Conservation (phyloP, 257 asterid genomes). For the Ligustrum vulgare region DNA sequence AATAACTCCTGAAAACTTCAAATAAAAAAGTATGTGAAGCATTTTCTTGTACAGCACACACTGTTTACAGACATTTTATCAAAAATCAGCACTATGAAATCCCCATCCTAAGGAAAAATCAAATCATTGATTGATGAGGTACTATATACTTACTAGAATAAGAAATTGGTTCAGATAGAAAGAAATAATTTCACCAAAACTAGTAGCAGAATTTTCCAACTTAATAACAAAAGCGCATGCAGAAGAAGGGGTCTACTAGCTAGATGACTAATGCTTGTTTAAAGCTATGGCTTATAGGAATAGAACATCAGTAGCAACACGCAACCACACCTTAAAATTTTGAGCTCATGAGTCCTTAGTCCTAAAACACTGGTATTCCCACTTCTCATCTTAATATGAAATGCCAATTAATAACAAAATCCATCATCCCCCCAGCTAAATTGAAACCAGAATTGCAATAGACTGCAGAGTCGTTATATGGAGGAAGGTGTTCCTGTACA, state of each 20-base stretch:
- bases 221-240: conserved; percentile 2
- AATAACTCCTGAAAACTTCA: background rate
- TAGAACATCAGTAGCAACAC: background rate
- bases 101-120: background rate
- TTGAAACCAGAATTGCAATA: conserved; percentile 6
- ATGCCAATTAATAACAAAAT: conserved; percentile 5
- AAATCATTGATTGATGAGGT: background rate
- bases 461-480: conserved; percentile 8
- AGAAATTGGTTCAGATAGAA: background rate
- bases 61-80: background rate
- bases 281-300: background rate
- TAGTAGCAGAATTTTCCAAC: conserved; percentile 5
- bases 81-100: background rate
- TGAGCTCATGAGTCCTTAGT: background rate
- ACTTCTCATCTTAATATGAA: no score
- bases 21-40: no score
- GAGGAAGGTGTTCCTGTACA: background rate
- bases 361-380: no score
- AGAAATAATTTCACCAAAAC: background rate
- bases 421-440: background rate
- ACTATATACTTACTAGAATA: background rate
- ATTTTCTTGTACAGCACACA: background rate
- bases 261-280: background rate
- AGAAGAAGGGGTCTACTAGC: background rate
- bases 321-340: conserved; percentile 5